Evolutionary conservation across 352 stramenopile genomes (phyloP).

Genomic region (Phytopythium litorale): DNA sequence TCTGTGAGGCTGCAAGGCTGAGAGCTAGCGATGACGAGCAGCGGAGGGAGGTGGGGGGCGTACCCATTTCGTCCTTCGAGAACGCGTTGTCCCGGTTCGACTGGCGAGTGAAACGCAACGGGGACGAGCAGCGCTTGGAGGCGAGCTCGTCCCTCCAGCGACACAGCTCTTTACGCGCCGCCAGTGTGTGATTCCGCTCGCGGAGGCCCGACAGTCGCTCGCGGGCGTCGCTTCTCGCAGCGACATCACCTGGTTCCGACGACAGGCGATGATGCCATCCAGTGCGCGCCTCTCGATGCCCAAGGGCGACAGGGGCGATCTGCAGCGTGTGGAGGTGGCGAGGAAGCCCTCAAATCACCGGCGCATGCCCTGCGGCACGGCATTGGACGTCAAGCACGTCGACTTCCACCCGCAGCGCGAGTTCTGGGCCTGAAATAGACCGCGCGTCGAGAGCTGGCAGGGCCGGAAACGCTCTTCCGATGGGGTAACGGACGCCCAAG

Average conservation of each 20-base stretch:
- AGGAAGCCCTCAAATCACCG: too few relatives aligned
- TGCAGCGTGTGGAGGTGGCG: too few relatives aligned
- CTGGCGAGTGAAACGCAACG: background rate
- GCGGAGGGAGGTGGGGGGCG: background rate
- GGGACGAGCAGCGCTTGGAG: background rate
- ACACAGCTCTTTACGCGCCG: too few relatives aligned
- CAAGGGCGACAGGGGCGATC: too few relatives aligned
- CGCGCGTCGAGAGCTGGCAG: background rate
- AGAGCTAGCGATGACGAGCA: too few relatives aligned
- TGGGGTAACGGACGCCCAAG: background rate
- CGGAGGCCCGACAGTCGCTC: background rate
- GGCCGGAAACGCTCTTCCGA: background rate
- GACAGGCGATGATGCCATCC: background rate
- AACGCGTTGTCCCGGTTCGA: too few relatives aligned
- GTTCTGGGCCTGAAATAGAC: slow-evolving; percentile 1
- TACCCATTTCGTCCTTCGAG: slow-evolving; percentile 1
- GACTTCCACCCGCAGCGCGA: background rate
- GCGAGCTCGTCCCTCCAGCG: too few relatives aligned
- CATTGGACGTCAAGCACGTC: background rate
- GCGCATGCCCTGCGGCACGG: background rate
- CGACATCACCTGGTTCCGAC: background rate
- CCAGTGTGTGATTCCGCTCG: background rate
- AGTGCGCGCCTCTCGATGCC: too few relatives aligned
- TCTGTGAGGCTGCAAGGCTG: too few relatives aligned
- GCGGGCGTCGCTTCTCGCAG: background rate